Evolutionary conservation across 306 rosid genomes (phyloP), one percentile per base, ranked within the genome.

Genomic region (Morella rubra): DNA sequence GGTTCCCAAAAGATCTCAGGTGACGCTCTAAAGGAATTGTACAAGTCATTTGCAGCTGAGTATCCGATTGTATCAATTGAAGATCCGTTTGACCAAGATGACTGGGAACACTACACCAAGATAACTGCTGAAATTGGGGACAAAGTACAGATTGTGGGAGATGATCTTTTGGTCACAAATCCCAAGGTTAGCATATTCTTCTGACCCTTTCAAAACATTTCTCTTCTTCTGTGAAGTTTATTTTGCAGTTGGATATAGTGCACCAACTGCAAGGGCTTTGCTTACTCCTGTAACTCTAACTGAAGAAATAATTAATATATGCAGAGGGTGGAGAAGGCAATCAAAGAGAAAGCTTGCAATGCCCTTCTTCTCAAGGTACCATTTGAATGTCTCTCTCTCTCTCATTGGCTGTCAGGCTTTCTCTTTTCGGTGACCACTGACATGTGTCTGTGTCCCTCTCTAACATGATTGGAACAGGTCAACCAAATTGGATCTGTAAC

Each of bases 21-120:
- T 56, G 86, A 70, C 50, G 92, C 96, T 69, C 84, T 95, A 73
- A 95, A 92, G 80, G 93, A 95, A 74, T 83, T 95, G 45, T 95
- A 95, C 89, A 95, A 95, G 88, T 92, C 99, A 24, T 95, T 92
- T 88, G 97, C 58, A 72, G 2, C 88, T 2, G 97, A 89, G 73
- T 95, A 95, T 77, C 99, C 99, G 70, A 95, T 95, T 85, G 97
- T 92, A 46, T 95, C 99, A 75, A 92, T 95, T 76, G 97, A 95
- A 79, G 99, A 95, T 78, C 99, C 97, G 55, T 92, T 95, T 77
- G 99, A 95, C 87, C 99, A 95, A 89, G 97, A 95, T 86, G 99
- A 95, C 82, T 95, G 99, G 99, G 91, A 86, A 83, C 96, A 90
- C 92, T 95, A 95, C 46, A 45, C 96, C 13, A 95, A 95, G 89